Base-by-base conservation (phyloP, 106 monocot genomes). In the Apostasia ramifera region DNA sequence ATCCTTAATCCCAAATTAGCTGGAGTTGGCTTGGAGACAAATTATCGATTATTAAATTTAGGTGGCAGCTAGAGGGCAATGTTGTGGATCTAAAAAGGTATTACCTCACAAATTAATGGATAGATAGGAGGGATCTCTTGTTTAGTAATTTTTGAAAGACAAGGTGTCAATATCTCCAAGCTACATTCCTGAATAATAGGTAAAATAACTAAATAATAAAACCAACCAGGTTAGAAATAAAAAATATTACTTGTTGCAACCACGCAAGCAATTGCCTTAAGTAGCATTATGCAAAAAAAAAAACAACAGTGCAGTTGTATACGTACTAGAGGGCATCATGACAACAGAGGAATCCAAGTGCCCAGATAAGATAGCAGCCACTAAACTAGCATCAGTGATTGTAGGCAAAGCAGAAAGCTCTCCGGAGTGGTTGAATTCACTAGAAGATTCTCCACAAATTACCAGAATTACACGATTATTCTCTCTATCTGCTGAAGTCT, bases 301-400 rank as follows among this genome's bases (percentile, higher is more conserved):
- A 26, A 26, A 26, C 26, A 26, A 26, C 26, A 26, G 26, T 26
- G 26, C 26, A 26, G 26, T 26, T 26, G 26, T 26, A 65, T 47
- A 65, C 65, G 8, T 65, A 65, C 65, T 47, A 75, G 87, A 57
- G 63, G 83, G 81, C 50, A 74, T 79, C 43, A 90, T 67, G 37
- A 92, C 64, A 49, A 73, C 55, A 47, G 85, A 55, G 46, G 79
- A 51, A 41, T 98, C 97, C 54, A 98, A 70, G 56, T 73, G 68
- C 6, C 89, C 92, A 55, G 85, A 98, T 71, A 92, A 81, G 57
- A 87, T 66, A 42, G 97, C 84, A 77, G 80, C 73, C 72, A 87
- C 37, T 63, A 98, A 65, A 47, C 87, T 80, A 5, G 77, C 13
- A 39, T 98, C 97, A 71, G 46, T 84, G 48, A 98, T 63, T 79